Conservation (phyloP, 2,329 filamentous ascomycete genomes). For the Colletotrichum sp. region DNA sequence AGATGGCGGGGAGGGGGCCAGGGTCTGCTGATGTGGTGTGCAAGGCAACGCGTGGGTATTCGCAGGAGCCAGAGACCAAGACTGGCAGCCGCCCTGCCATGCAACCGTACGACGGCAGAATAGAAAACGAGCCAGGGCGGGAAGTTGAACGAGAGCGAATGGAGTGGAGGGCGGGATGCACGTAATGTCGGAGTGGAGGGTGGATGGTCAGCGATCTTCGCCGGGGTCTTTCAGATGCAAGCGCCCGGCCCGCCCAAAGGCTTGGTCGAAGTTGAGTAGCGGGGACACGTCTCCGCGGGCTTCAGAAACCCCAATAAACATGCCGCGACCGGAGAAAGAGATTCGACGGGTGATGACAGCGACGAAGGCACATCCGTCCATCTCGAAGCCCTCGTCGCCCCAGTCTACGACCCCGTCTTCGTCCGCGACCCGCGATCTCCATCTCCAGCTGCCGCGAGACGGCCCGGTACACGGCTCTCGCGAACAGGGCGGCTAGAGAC, state of each 20-base stretch:
- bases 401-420: not conserved
- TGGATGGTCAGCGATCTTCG: slow-evolving; percentile 12
- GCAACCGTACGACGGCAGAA: slow-evolving; percentile 5
- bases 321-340: not conserved
- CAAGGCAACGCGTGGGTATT: slow-evolving; percentile 13
- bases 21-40: slow-evolving; percentile 6
- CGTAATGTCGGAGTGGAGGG: slow-evolving; percentile 1
- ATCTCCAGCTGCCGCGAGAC: not conserved
- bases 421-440: not conserved
- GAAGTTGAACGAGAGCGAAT: not conserved
- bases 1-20: not conserved
- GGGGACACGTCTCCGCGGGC: not conserved
- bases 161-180: slow-evolving; percentile 12
- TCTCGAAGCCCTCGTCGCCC: not conserved
- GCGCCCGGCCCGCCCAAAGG: slow-evolving; percentile 15
- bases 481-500: not conserved
- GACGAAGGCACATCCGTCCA: not conserved
- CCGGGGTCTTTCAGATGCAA: slow-evolving; percentile 17
- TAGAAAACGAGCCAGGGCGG: not conserved
- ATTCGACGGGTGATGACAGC: not conserved
- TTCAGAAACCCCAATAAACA: not conserved
- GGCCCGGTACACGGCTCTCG: not conserved
- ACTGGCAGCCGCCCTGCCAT: slow-evolving; percentile 17
- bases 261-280: not conserved
- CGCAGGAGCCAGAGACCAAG: not conserved